Base-by-base conservation (phyloP, 2,329 filamentous ascomycete species). In the Drechslera avenae region DNA sequence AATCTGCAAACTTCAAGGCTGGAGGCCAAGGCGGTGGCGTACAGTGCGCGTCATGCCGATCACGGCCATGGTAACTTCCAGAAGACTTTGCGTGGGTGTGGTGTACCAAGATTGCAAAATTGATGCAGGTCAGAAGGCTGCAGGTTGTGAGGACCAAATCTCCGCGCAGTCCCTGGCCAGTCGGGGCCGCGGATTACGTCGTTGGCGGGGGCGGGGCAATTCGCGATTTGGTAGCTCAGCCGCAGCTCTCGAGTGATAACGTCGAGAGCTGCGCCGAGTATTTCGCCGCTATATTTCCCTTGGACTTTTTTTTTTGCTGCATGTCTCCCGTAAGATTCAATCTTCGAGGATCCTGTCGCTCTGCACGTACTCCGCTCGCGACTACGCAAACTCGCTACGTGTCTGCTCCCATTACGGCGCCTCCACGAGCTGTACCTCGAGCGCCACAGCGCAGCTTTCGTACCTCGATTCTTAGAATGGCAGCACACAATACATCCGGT, bases 321-420 rank as follows among this genome's bases (percentile, higher is more conserved):
- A 71, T 72, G 68, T 64, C 65, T 63, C 47, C 46, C 13, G 62
- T 71, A 39, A 63, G 54, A 42, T 71, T 68, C 39, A 61, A 57
- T 9, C 41, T 69, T 10, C 48, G 62, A 60, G 67, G 60, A 46
- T 60, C 66, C 37, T 70, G 66, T 43, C 56, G 53, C 41, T 41
- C 61, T 35, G 36, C 56, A 35, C 52, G 49, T 44, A 53, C 47
- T 32, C 23, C 54, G 12, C n/a, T 46, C 13, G 34, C 55, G 31
- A 33, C 58, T 28, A 34, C 51, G 34, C 41, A 36, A 39, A 19
- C 31, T 43, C 42, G 31, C 31, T 36, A 32, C 35, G n/a, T 46
- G 33, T 36, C 36, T 21, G 19, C 23, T 32, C 35, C 42, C 35
- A 18, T 46, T 16, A 6, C 57, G 37, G 47, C 50, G 43, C 52